Evolutionary conservation across 805 yeast species (phyloP).

Genomic region (Naumovozyma dairenensis): DNA sequence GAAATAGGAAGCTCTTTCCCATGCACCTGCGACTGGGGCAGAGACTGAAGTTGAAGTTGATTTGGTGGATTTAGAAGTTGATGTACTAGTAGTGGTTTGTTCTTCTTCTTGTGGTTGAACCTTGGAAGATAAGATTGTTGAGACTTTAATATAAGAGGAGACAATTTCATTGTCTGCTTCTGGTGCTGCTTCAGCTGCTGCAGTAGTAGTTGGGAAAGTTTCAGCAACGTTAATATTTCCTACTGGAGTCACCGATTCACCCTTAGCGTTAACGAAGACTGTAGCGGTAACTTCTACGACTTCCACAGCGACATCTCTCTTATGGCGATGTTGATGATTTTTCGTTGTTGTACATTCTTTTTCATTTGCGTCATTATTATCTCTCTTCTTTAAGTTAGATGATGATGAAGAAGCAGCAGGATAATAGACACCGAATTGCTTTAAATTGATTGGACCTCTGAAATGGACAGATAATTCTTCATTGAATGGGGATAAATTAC

Average conservation of each 20-base stretch:
- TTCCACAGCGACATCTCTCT: constrained; percentile 52
- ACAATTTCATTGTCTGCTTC: constrained; percentile 8
- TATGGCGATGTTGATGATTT: constrained; percentile 36
- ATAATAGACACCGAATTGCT: constrained; percentile 77
- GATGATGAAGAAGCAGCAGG: constrained; percentile 38
- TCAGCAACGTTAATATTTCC: constrained; percentile 2
- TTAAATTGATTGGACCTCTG: constrained; percentile 61
- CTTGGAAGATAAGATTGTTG: constrained; percentile 14
- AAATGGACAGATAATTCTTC: constrained; percentile 67
- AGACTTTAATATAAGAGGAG: constrained; percentile 7
- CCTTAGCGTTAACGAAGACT: constrained; percentile 54
- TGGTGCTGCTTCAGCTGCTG: constrained; percentile 23
- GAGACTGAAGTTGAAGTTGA: constrained; percentile 32
- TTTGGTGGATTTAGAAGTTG: constrained; percentile 24
- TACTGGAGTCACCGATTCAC: constrained; percentile 24
- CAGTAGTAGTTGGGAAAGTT: constrained; percentile 21
- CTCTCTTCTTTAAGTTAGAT: constrained; percentile 37
- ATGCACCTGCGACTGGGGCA: constrained; percentile 40
- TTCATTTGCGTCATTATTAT: constrained; percentile 29
- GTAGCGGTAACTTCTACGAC: constrained; percentile 70
- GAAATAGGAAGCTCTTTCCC: constrained; percentile 74
- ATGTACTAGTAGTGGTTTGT: constrained; percentile 23
- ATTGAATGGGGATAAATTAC: constrained; percentile 55
- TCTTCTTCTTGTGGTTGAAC: constrained; percentile 16
- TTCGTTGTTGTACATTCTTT: constrained; percentile 5